A percentile compares a stretch with the other conserved stretches of the same genome.
phyloP scores from a whole-genome alignment of 1,284 basidiomycete species.

The Rhodotorula sp. region DNA sequence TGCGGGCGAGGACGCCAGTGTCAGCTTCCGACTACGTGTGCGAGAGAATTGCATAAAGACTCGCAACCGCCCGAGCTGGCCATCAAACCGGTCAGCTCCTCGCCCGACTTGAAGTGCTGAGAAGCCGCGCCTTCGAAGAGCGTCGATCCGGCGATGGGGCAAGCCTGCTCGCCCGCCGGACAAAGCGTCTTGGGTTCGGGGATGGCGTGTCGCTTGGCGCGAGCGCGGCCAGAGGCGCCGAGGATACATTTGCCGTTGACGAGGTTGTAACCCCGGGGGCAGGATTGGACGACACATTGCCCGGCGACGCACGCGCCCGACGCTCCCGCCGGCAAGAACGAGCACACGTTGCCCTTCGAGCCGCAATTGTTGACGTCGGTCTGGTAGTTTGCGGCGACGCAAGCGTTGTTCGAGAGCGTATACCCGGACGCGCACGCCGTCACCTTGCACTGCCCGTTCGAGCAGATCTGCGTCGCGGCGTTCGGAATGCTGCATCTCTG shows the following conservation, averaged over 20 bases:
- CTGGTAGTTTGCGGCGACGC: constrained; percentile 5
- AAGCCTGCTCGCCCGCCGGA: constrained; percentile 38
- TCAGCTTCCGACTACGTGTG: not conserved
- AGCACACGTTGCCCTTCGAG: constrained; percentile 9
- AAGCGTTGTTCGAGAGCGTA: constrained; percentile 12
- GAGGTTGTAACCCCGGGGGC: constrained; percentile 20
- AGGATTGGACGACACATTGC: constrained; percentile 13
- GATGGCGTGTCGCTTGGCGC: constrained; percentile 26
- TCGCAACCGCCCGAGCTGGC: constrained; percentile 45
- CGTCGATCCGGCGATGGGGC: constrained; percentile 41
- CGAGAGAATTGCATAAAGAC: not conserved
- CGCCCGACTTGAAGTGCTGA: constrained; percentile 25
- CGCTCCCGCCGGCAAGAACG: constrained; percentile 7
- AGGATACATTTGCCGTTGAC: constrained; percentile 12
- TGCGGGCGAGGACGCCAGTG: constrained; percentile 17
- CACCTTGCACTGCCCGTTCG: not conserved
- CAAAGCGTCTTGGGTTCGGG: constrained; percentile 27
- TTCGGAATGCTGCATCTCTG: constrained; percentile 20
- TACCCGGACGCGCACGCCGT: constrained; percentile 9
- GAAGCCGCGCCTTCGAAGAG: constrained; percentile 27
- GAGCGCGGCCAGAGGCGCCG: constrained; percentile 12
- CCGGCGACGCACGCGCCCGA: constrained; percentile 11
- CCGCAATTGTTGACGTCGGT: constrained; percentile 26
- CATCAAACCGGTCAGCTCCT: constrained; percentile 13
- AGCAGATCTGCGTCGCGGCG: constrained; percentile 9